A percentile compares a stretch with the other conserved stretches of the same genome.
These are phyloP conservation scores for Clavariopsis aquatica DNA, from an alignment of 495 filamentous ascomycete genomes.

Conservation along the genomic window DNA sequence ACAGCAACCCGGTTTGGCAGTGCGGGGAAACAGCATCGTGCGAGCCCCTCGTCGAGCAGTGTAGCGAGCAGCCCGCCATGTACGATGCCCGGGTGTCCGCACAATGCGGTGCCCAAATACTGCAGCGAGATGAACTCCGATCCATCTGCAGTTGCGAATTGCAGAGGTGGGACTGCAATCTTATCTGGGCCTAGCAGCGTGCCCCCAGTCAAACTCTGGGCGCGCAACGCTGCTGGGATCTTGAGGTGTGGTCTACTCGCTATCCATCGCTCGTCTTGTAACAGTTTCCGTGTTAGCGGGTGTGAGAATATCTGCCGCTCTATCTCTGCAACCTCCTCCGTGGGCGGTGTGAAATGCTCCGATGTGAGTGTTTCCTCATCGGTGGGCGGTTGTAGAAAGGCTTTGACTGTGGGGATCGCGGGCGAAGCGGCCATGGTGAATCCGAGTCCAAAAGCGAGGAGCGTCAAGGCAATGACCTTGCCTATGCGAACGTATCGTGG, in stretches of 20 bases:
- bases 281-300: conserved; percentile 67
- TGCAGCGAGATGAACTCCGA: conserved; percentile 72
- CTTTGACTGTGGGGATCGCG: conserved; percentile 47
- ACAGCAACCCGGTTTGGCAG: conserved; percentile 86
- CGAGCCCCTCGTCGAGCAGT: conserved; percentile 87
- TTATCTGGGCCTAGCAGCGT: conserved; percentile 72
- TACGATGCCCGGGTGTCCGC: conserved; percentile 87
- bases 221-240: conserved; percentile 65
- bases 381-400: conserved; percentile 50
- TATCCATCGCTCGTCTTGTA: conserved; percentile 63
- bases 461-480: not conserved
- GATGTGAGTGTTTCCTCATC: conserved; percentile 72
- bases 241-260: conserved; percentile 87
- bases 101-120: conserved; percentile 80
- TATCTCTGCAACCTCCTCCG: conserved; percentile 59
- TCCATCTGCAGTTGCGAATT: conserved; percentile 70
- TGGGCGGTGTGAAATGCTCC: conserved; percentile 55
- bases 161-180: conserved; percentile 79
- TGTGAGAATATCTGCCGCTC: conserved; percentile 74
- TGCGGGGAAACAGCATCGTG: conserved; percentile 85
- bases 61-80: conserved; percentile 93
- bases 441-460: conserved; percentile 40
- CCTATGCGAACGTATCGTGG: not conserved
- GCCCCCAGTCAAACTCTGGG: conserved; percentile 79
- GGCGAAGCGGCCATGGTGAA: conserved; percentile 58